Evolutionary conservation across 495 filamentous ascomycete genomes (phyloP).

Genomic region (Trypethelium eluteriae): DNA sequence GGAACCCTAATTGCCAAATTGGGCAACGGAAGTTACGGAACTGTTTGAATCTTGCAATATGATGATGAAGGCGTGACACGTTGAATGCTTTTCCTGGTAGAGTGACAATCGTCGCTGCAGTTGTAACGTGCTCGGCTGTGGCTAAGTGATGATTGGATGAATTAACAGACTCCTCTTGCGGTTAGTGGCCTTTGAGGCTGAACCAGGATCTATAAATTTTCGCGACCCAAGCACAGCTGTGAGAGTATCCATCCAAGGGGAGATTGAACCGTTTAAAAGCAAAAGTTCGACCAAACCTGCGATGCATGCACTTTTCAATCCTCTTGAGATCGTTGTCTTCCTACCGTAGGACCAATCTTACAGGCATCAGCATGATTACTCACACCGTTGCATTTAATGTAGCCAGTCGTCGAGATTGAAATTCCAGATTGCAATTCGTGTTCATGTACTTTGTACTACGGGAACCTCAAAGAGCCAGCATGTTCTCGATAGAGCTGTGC

Average conservation of each 20-base stretch:
- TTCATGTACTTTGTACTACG: no score
- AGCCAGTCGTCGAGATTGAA: not conserved
- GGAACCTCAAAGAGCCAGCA: not conserved
- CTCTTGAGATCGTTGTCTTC: not conserved
- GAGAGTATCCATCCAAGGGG: not conserved
- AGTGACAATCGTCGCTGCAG: not conserved
- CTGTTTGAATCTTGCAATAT: not conserved
- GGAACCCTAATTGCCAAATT: not conserved
- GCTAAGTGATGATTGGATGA: not conserved
- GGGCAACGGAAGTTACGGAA: not conserved
- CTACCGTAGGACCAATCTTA: not conserved
- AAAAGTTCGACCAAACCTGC: not conserved
- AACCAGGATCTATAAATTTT: not conserved
- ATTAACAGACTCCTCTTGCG: slow-evolving; percentile 4
- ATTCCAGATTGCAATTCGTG: not conserved
- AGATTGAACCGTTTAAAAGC: not conserved
- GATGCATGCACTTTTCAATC: no score
- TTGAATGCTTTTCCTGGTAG: slow-evolving; percentile 3
- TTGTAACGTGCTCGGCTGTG: not conserved
- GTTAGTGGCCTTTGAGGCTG: not conserved
- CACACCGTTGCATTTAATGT: slow-evolving; percentile 1
- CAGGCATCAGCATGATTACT: not conserved
- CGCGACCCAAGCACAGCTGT: not conserved
- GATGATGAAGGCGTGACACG: slow-evolving; percentile 3
- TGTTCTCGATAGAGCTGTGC: not conserved